These are phyloP conservation scores for Corchorus capsularis DNA, from an alignment of 345 rosid species.

Conservation along the genomic window DNA sequence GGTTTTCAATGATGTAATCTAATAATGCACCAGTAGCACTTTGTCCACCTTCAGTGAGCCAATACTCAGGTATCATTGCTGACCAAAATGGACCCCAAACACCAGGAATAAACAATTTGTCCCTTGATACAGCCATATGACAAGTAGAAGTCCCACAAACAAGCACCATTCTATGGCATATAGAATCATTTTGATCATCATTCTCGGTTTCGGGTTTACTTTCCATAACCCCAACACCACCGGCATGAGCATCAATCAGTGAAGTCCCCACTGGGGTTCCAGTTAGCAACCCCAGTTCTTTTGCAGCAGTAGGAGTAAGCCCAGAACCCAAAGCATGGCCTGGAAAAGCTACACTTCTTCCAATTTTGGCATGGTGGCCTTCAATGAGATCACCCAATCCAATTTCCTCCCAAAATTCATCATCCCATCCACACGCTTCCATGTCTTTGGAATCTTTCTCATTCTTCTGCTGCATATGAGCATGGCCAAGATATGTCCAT, in stretches of 20 bases:
- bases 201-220: constrained; percentile 53
- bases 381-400: constrained; percentile 91
- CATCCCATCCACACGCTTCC: constrained; percentile 99
- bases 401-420: constrained; percentile 98
- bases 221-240: constrained; percentile 96
- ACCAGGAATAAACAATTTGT: constrained; percentile 90
- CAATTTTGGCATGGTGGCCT: constrained; percentile 96
- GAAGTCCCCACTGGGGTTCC: constrained; percentile 94
- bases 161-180: constrained; percentile 80
- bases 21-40: constrained; percentile 97
- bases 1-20: constrained; percentile 82
- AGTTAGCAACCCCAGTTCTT: constrained; percentile 77
- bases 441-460: constrained; percentile 80
- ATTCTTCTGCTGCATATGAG: constrained; percentile 81
- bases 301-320: constrained; percentile 84
- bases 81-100: constrained; percentile 99
- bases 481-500: constrained; percentile 99
- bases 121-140: constrained; percentile 88
- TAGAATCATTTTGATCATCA: too few relatives aligned
- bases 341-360: constrained; percentile 97
- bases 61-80: constrained; percentile 92
- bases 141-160: constrained; percentile 98
- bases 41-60: constrained; percentile 99
- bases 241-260: constrained; percentile 98
- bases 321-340: constrained; percentile 96